Percentiles rank a stretch among this genome's conserved stretches.
phyloP scores from a whole-genome alignment of 257 asterid genomes.

The Nicotiana paniculata region DNA sequence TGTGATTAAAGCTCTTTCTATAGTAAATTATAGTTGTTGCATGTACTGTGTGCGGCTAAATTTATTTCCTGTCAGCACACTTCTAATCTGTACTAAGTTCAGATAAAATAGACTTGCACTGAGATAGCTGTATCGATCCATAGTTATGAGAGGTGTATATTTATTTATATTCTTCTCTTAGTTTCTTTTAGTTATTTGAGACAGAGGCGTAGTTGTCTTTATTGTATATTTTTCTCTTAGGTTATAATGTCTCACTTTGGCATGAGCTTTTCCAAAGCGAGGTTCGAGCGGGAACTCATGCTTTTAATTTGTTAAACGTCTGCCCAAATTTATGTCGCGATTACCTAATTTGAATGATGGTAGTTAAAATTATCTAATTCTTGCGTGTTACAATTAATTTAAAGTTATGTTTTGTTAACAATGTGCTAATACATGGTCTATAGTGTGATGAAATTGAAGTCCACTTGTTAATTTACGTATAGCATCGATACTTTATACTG shows the following conservation, averaged over 20 bases:
- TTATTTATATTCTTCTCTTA: too few species aligned
- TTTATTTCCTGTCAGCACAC: not conserved
- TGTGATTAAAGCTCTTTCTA: not conserved
- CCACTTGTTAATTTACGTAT: too few species aligned
- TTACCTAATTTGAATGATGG: not conserved
- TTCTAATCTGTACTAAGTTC: not conserved
- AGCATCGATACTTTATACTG: too few species aligned
- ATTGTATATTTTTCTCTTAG: not conserved
- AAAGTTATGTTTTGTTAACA: too few species aligned
- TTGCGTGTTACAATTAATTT: not conserved
- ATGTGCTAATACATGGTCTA: not conserved
- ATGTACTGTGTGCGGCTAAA: not conserved
- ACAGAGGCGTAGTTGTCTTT: too few species aligned
- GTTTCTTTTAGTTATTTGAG: too few species aligned
- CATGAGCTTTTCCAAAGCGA: not conserved
- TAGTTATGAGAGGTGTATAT: not conserved
- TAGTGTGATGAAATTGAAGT: not conserved
- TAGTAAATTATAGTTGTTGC: not conserved
- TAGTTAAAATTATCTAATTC: not conserved
- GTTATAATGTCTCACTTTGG: not conserved
- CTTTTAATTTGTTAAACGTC: not conserved
- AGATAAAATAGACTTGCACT: not conserved
- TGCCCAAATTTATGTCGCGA: not conserved
- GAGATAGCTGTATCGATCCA: too few species aligned
- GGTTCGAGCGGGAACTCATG: not conserved